These are phyloP conservation scores for Nemania sp. DNA, from an alignment of 2,329 filamentous ascomycete genomes.

Conservation along the genomic window DNA sequence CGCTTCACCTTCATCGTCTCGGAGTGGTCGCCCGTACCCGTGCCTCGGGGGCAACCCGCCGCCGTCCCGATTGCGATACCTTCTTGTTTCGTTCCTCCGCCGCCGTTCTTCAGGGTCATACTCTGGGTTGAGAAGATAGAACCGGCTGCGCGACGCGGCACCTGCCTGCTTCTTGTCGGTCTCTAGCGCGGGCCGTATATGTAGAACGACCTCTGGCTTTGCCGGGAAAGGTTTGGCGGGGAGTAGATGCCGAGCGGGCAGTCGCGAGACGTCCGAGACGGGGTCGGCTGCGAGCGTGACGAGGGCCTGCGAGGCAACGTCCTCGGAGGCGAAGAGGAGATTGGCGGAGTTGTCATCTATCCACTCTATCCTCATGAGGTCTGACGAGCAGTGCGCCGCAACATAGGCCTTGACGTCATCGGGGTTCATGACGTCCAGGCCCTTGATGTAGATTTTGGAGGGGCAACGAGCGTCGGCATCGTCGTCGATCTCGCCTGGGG, in stretches of 20 bases:
- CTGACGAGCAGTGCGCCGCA: constrained; percentile 63
- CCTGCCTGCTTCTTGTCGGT: constrained; percentile 79
- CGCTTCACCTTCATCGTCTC: constrained; percentile 55
- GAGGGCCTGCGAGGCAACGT: constrained; percentile 57
- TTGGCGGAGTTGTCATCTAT: constrained; percentile 93
- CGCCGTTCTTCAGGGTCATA: constrained; percentile 78
- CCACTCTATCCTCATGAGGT: constrained; percentile 74
- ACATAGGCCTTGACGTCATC: constrained; percentile 78
- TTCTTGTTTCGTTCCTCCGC: constrained; percentile 58
- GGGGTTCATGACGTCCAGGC: constrained; percentile 80
- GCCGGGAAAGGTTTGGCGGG: constrained; percentile 69
- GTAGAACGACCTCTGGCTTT: constrained; percentile 69
- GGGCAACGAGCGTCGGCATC: constrained; percentile 46
- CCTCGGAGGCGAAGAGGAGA: constrained; percentile 69
- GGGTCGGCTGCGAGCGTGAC: constrained; percentile 55
- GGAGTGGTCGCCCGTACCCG: constrained; percentile 40
- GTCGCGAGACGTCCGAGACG: constrained; percentile 56
- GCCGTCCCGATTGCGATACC: constrained; percentile 63
- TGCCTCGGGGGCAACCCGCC: constrained; percentile 38
- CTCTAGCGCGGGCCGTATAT: constrained; percentile 72
- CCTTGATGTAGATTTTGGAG: constrained; percentile 80
- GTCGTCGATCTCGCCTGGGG: constrained; percentile 34
- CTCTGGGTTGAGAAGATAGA: constrained; percentile 90
- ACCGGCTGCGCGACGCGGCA: constrained; percentile 80
- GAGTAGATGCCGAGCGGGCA: constrained; percentile 66